Evolutionary conservation across 192 early-diverging fungal species (phyloP), one percentile per base, ranked within the genome.

Genomic region (Spizellomyces punctatus): DNA sequence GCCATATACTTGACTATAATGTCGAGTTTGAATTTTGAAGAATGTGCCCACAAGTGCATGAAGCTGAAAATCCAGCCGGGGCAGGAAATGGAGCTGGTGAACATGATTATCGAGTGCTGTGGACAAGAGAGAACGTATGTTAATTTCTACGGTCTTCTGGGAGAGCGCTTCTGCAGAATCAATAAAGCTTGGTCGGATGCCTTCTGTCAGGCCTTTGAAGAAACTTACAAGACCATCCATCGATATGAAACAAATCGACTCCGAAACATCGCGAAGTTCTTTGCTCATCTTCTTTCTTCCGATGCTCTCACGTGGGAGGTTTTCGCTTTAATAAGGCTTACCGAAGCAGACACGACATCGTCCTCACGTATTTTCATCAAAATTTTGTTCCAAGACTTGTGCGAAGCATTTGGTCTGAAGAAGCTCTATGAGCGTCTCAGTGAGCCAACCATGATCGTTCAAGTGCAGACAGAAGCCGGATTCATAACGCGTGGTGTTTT

Each of bases 31-130:
- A 94, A 95, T 73, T 97, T 94, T 79, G 96, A 98, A 76, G 96
- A 98, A 79, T 92, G 91, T 58, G 91, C 91, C 55, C 96, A 98
- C 84, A 98, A 98, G 79, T 85, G 97, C 55, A 86, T 98, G 83
- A 89, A 93, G 72, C 83, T 98, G 46, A 80, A 91, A 55, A 87
- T 97, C 47, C 88, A 88, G 58, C 86, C 87, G 55, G 95, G 92
- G 50, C 91, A 96, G 71, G 91, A 96, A 85, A 85, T 92, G 46
- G 96, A 98, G 79, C 79, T 98, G 44, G 90, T 89, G 76, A 95
- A 96, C 73, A 98, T 98, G 96, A 87, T 98, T 56, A 93, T 98
- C 59, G 96, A 98, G 75, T 95, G 95, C 85, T 98, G 95, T 76
- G 89, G 91, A 6, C 95, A 98, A 76, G 95, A 98, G 75, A 85